Evolutionary conservation across 2,329 filamentous ascomycete genomes (phyloP), one percentile per base, ranked within the genome.

Genomic region (Keithomyces neogunnii): DNA sequence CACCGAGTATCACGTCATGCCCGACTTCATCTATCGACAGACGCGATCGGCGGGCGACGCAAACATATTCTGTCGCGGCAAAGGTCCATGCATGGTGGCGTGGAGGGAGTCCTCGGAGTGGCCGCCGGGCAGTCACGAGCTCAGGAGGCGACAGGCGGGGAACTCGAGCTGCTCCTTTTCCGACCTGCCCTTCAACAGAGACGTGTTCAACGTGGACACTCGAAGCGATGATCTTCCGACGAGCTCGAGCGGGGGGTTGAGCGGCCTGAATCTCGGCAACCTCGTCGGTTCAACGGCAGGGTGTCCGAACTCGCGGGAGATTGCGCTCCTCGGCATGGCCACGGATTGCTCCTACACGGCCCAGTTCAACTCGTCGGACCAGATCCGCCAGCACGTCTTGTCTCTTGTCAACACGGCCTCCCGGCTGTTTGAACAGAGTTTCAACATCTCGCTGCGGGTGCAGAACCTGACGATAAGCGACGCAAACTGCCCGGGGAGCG

Each of bases 251-350:
- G 33, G 49, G 3, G 49, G 42, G 3, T 31, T 51, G 35, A 35
- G 28, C 9, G 28, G 42, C 5, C 29, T 51, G 26, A 29, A 51
- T 33, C 40, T 51, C 29, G 35, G 36, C 3, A 30, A 31, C 6
- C 11, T 47, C 10, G 90, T 96, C 61, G 90, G 90, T 36, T 83
- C 78, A 50, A 88, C 85, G 0, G 63, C 69, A 4, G 91, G 91
- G 47, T 96, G 90, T 62, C 89, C 89, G 5, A 81, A 76, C 1
- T 87, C 87, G 4, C 80, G 88, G 55, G 88, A 85, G 64, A 88
- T 96, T 32, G 90, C 91, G 1, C 74, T 95, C 42, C 79, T 96
- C n/a, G 91, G 91, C n/a, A 80, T 96, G 28, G 89, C 89, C 4
- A 89, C 88, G 0, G 90, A 96, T 66, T 96, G 90, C 70, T 85